Percentiles rank a stretch among this genome's conserved stretches.
These are phyloP conservation scores for Clarireedia sp. DNA, from an alignment of 2,329 filamentous ascomycete genomes.

Conservation along the genomic window DNA sequence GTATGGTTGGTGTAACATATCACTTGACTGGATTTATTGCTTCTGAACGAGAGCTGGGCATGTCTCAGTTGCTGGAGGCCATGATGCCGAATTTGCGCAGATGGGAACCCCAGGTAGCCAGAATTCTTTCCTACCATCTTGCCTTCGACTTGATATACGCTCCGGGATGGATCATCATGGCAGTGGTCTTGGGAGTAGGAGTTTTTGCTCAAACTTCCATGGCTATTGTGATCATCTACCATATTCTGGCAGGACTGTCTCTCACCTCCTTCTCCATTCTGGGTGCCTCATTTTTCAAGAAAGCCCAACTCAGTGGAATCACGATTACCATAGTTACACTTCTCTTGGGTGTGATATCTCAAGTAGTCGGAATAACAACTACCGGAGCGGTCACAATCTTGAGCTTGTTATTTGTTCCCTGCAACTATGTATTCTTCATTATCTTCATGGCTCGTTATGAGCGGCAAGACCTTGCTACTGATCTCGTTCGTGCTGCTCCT, in stretches of 20 bases:
- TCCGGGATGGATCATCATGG: slow-evolving; percentile 75
- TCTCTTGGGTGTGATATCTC: slow-evolving; percentile 72
- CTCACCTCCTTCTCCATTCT: slow-evolving; percentile 75
- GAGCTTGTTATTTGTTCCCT: slow-evolving; percentile 73
- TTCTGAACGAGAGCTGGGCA: slow-evolving; percentile 75
- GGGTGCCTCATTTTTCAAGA: slow-evolving; percentile 76
- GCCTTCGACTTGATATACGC: slow-evolving; percentile 74
- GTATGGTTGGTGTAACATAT: slow-evolving; percentile 74
- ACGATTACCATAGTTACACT: slow-evolving; percentile 64
- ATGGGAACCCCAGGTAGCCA: slow-evolving; percentile 70
- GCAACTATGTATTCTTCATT: slow-evolving; percentile 78
- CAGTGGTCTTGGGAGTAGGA: slow-evolving; percentile 52
- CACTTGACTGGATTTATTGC: slow-evolving; percentile 83
- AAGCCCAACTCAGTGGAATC: slow-evolving; percentile 81
- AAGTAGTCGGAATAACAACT: slow-evolving; percentile 55
- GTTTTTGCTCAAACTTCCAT: slow-evolving; percentile 58
- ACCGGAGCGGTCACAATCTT: slow-evolving; percentile 60
- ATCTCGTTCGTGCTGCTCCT: slow-evolving; percentile 56
- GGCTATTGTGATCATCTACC: slow-evolving; percentile 63
- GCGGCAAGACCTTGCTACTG: slow-evolving; percentile 47
- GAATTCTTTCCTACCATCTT: slow-evolving; percentile 72
- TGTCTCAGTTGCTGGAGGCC: slow-evolving; percentile 80
- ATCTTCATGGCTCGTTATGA: slow-evolving; percentile 73
- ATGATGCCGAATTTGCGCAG: slow-evolving; percentile 74
- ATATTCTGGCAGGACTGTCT: slow-evolving; percentile 68